Percentiles rank a stretch among this genome's conserved stretches.
Evolutionary conservation across 179 eudicot genomes (phyloP).

Genomic region (Nepenthes alata): DNA sequence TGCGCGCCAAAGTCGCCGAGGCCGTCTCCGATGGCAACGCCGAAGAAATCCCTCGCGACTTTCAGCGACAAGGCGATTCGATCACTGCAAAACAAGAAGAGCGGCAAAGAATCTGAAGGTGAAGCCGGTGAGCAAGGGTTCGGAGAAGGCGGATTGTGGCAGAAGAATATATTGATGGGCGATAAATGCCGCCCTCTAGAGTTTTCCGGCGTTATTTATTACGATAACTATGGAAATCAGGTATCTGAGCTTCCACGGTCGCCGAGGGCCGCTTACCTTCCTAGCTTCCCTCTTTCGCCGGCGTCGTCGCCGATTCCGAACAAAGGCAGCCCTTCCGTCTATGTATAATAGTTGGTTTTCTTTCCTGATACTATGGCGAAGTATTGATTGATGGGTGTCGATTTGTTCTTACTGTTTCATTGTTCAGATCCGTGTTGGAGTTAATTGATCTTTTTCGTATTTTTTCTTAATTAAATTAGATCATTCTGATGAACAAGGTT

Average conservation of each 20-base stretch:
- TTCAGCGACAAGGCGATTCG: constrained; percentile 9
- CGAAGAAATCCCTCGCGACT: constrained; percentile 5
- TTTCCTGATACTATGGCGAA: too few species aligned
- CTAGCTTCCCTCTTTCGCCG: too few species aligned
- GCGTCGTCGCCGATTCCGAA: too few species aligned
- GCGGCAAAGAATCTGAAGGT: neutral
- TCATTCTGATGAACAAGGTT: too few species aligned
- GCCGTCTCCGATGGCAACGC: neutral
- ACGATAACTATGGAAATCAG: constrained; percentile 14
- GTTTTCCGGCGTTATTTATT: constrained; percentile 18
- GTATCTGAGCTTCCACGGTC: constrained; percentile 15
- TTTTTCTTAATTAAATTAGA: too few species aligned
- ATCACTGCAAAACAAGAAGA: neutral
- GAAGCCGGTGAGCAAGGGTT: neutral
- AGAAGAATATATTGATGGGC: constrained; percentile 19
- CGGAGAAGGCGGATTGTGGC: constrained; percentile 19
- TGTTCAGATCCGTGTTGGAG: too few species aligned
- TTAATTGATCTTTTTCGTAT: too few species aligned
- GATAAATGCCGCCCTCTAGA: constrained; percentile 20
- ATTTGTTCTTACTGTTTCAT: too few species aligned
- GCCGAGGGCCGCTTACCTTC: neutral
- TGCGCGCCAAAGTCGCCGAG: neutral
- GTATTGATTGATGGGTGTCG: too few species aligned
- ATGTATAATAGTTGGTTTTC: too few species aligned
- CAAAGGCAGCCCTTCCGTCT: too few species aligned